Conservation (phyloP, 1,139 yeast species). For the Candida albicans region DNA sequence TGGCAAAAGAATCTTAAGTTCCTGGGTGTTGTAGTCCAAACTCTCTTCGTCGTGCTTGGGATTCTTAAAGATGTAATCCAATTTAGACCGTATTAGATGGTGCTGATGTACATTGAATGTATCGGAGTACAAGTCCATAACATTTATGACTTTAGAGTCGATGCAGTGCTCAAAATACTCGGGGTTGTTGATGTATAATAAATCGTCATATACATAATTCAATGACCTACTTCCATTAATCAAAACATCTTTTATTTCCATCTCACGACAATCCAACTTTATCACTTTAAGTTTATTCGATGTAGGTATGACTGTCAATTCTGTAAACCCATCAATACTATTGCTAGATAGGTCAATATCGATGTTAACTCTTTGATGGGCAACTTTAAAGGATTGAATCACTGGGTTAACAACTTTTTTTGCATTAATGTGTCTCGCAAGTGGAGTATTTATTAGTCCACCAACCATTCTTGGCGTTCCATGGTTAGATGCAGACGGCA, state of each 20-base stretch:
- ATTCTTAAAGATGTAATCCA: conserved; percentile 62
- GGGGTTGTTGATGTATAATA: conserved; percentile 40
- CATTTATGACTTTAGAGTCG: conserved; percentile 25
- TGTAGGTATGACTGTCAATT: conserved; percentile 74
- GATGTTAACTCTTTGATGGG: conserved; percentile 67
- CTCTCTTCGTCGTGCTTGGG: conserved; percentile 31
- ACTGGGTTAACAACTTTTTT: conserved; percentile 21
- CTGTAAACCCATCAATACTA: conserved; percentile 71
- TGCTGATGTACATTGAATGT: conserved; percentile 56
- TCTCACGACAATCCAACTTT: conserved; percentile 79
- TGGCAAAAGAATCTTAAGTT: conserved; percentile 70
- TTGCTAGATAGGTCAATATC: conserved; percentile 64
- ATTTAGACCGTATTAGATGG: conserved; percentile 63
- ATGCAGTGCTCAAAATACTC: conserved; percentile 24
- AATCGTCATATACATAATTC: conserved; percentile 41
- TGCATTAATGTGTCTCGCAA: not conserved
- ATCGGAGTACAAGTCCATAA: conserved; percentile 45
- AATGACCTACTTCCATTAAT: conserved; percentile 49
- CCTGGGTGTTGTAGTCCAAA: conserved; percentile 55
- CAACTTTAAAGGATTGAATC: conserved; percentile 51
- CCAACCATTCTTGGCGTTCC: conserved; percentile 9
- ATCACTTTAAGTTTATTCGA: conserved; percentile 58
- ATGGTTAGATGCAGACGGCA: conserved; percentile 7
- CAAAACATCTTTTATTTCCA: conserved; percentile 59
- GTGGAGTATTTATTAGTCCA: conserved; percentile 8